Evolutionary conservation across 164 flowering plant species (phyloP), one percentile per base, ranked within the genome.

Genomic region (Aristolochia fimbriata): DNA sequence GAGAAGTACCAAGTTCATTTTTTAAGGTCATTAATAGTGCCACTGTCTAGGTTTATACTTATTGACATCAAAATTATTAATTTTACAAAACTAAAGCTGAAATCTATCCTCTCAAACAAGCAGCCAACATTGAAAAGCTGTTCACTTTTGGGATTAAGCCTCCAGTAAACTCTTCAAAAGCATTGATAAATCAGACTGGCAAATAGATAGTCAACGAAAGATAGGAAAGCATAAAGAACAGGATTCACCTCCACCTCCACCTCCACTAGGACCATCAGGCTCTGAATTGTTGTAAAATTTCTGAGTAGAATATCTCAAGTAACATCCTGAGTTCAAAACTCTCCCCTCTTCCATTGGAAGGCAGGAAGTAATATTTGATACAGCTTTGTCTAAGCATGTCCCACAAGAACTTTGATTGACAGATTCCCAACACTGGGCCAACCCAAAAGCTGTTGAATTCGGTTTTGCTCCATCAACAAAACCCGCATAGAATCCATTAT

Each of bases 391-490:
- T 78, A 88, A 77, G 65, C 90, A 84, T 24, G 51, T 57, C 27
- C 20, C 48, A 65, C 92, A 85, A 37, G 61, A 79, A 27, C 70
- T 77, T 30, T 52, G 61, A 46, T 69, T 75, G 51, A 83, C 73
- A 23, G 57, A 50, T 64, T 77, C 71, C 96, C 92, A 85, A 47
- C 96, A 88, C 71, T 88, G 91, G 19, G 79, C 94, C 83, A 88
- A 73, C 15, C 84, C 97, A 62, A 74, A 86, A 59, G 81, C 91
- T 0, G 81, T 60, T 15, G 68, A 65, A 47, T 60, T 60, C 15
- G 68, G 64, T 17, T 47, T 68, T 63, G 78, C 70, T 47, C 60
- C 59, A 63, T 24, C 55, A 67, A 76, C 76, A 56, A 52, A 74
- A 23, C 81, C 85, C 21, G 70, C 80, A 56, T 37, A 72, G 60